Base-by-base conservation (phyloP, 257 asterid species). In the Solanum acaule region DNA sequence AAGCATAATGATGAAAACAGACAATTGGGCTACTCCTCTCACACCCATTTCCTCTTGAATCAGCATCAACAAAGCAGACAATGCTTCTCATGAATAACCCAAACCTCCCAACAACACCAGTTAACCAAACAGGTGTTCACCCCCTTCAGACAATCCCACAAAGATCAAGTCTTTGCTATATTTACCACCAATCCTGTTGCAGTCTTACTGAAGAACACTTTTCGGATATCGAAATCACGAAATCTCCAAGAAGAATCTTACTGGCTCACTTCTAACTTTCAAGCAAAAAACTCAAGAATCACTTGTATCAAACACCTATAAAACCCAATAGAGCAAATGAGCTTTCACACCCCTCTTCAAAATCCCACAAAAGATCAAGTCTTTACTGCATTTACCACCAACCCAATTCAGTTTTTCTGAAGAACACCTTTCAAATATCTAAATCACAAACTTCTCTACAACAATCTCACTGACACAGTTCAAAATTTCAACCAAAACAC, bases 31-130 rank as follows among this genome's bases (percentile, higher is more conserved):
- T 89, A 87, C 86, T 56, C 91, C 87, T 61, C 88, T 85, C 52
- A 89, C 63, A 85, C 92, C 92, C 92, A 90, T 92, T 89, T 84
- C 86, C 88, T 81, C 90, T 89, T 89, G 94, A 91, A 91, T 86
- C 92, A 90, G 88, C 93, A 90, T 81, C 46, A 84, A 91, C 88
- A 87, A 84, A 88, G 87, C 71, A 77, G 35, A 70, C 77, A 65
- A 22, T 81, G 87, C 91, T 93, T 93, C 90, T 89, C 94, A 90
- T 89, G 83, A 77, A 49, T 46, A 82, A 3, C 44, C 10, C 70
- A 22, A 61, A 88, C 83, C 52, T 83, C 71, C 42, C 56, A 7
- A 31, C 63, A 84, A 75, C 52, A 75, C 31, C 49, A 73, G 29
- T 22, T 35, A 35, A 73, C 49, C 82, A 71, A 71, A 72, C 37